phyloP scores from a whole-genome alignment of 768 basidiomycete species.

The Trametes coccinea region DNA sequence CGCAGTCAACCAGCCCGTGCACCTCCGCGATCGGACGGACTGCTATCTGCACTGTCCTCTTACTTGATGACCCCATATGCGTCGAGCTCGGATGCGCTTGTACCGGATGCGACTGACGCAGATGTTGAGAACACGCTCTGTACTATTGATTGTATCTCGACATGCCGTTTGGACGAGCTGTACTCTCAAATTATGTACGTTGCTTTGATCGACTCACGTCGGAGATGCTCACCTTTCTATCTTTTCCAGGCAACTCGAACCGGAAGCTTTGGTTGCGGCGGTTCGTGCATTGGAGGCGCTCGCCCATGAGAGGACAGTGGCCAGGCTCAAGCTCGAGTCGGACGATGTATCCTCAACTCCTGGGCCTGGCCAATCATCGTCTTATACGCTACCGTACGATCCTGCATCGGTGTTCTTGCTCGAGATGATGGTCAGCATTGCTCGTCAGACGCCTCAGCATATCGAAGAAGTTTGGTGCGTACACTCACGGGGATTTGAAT shows the following conservation, averaged over 20 bases:
- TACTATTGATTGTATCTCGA: constrained; percentile 92
- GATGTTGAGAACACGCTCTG: constrained; percentile 94
- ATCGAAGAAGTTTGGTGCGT: constrained; percentile 89
- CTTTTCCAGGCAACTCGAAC: constrained; percentile 58
- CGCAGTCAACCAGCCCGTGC: constrained; percentile 66
- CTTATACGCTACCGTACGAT: constrained; percentile 80
- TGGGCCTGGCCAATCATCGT: constrained; percentile 37
- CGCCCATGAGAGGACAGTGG: constrained; percentile 87
- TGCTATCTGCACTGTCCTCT: constrained; percentile 90
- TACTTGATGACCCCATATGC: constrained; percentile 96
- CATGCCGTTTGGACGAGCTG: constrained; percentile 91
- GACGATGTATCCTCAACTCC: constrained; percentile 52
- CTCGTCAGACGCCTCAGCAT: constrained; percentile 70
- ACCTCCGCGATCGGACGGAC: constrained; percentile 75
- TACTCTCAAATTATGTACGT: constrained; percentile 91
- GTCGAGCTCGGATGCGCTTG: constrained; percentile 67
- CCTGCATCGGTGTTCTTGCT: constrained; percentile 93
- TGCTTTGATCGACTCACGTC: background rate
- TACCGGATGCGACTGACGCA: constrained; percentile 84
- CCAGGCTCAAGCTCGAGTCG: constrained; percentile 66
- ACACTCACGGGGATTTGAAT: background rate
- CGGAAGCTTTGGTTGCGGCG: constrained; percentile 80
- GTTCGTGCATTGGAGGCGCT: constrained; percentile 86
- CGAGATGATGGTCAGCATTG: constrained; percentile 92
- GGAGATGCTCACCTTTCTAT: background rate